phyloP scores from a whole-genome alignment of 805 yeast species.

The Wickerhamomyces silvicola region DNA sequence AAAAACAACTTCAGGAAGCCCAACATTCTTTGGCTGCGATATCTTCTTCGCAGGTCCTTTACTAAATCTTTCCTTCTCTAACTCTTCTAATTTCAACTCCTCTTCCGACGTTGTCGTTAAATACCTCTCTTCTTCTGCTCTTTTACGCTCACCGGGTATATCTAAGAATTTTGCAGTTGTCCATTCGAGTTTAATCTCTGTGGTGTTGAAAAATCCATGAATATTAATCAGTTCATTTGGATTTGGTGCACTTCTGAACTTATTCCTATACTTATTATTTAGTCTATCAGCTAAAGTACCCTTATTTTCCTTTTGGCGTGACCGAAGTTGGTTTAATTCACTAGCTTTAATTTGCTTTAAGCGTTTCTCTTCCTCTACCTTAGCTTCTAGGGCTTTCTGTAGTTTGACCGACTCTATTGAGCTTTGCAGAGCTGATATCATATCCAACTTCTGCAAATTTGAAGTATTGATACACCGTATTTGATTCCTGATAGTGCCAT shows the following conservation, averaged over 20 bases:
- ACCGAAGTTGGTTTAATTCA: no score
- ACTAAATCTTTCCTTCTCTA: slow-evolving; percentile 7
- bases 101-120: slow-evolving; percentile 1
- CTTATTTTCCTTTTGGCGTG: neutral
- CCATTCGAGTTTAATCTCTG: slow-evolving; percentile 53
- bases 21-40: slow-evolving; percentile 8
- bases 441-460: no score
- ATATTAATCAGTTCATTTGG: slow-evolving; percentile 18
- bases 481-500: no score
- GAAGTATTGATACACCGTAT: no score
- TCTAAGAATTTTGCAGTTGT: slow-evolving; percentile 43
- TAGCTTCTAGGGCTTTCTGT: no score
- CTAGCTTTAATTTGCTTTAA: no score
- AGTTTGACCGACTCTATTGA: no score
- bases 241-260: slow-evolving; percentile 13
- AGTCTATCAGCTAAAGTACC: neutral
- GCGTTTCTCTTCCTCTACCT: no score
- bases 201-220: slow-evolving; percentile 39
- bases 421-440: no score
- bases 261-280: slow-evolving; percentile 13
- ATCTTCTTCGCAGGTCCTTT: slow-evolving; percentile 3
- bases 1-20: slow-evolving; percentile 68
- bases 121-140: slow-evolving; percentile 11
- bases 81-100: slow-evolving; percentile 8
- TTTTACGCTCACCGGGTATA: slow-evolving; percentile 50